Evolutionary conservation across 345 rosid species (phyloP).

Genomic region (Syzygium grande): DNA sequence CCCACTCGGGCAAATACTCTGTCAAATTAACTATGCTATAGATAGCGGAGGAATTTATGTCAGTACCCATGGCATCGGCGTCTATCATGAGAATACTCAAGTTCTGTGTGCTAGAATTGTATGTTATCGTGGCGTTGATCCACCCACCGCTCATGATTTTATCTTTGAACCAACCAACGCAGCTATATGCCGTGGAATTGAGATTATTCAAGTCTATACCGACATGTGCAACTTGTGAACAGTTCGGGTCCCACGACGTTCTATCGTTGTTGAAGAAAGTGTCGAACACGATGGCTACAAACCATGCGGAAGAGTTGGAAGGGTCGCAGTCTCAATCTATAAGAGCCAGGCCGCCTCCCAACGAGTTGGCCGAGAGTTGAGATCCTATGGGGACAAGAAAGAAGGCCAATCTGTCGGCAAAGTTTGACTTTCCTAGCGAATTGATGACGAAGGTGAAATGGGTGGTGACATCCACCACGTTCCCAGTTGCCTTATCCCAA

Average conservation of each 20-base stretch:
- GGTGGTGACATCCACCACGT: background rate
- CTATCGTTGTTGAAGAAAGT: background rate
- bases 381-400: too few species aligned
- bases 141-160: background rate
- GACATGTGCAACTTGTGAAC: background rate
- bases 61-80: background rate
- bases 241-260: conserved; percentile 3
- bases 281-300: conserved; percentile 14
- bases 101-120: background rate
- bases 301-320: background rate
- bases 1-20: conserved; percentile 4
- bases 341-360: background rate
- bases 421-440: accelerated
- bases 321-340: background rate
- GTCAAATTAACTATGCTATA: background rate
- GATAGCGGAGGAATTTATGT: background rate
- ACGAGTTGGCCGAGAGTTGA: background rate
- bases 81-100: background rate
- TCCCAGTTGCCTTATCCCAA: background rate
- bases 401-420: conserved; percentile 7
- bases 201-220: conserved; percentile 3
- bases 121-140: background rate
- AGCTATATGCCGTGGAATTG: background rate
- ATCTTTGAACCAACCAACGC: background rate
- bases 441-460: conserved; percentile 1